Evolutionary conservation across 2,329 filamentous ascomycete species (phyloP), one percentile per base, ranked within the genome.

Genomic region (Lojkania enalia): DNA sequence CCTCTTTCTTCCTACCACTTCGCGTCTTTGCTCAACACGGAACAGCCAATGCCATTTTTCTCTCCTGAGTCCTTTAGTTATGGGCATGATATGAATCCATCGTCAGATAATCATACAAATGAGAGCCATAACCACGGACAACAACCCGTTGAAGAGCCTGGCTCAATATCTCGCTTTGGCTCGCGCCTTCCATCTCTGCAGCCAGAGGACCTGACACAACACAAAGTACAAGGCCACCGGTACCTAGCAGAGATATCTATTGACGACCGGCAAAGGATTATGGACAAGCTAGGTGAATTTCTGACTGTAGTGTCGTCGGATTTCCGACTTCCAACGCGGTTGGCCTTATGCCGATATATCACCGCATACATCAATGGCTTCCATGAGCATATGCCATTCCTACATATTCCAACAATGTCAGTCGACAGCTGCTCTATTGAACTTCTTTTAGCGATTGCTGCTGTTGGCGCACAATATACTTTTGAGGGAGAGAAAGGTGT

Each of bases 311-410:
- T 86, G 16, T 80, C 83, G 0, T 73, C 70, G 40, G 81, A 83
- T 54, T 88, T 88, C 52, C 77, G 82, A 2, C 80, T 88, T 38
- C 85, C 86, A 1, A 87, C 85, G 3, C 78, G 85, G 2, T 79
- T 87, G 53, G 86, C 86, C 0, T 64, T 88, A 20, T 84, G 82
- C 2, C 73, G 86, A 23, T 88, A 88, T 50, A 68, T 88, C 21
- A 84, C 86, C 46, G 85, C 84, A 1, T 89, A 87, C 55, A 79
- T 87, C 41, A 81, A 78, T 46, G 84, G 85, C 0, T 87, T 88
- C 46, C 76, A 82, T 45, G 74, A 78, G 19, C 78, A 82, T 48
- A 72, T 82, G 30, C 80, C 79, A 0, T 82, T 88, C 49, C 71
- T 89, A 20, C 86, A 90, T 60, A 70, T 87, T 4, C 82, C 86